These are phyloP conservation scores for Castanea crenata DNA, from an alignment of 306 rosid genomes.

Conservation along the genomic window DNA sequence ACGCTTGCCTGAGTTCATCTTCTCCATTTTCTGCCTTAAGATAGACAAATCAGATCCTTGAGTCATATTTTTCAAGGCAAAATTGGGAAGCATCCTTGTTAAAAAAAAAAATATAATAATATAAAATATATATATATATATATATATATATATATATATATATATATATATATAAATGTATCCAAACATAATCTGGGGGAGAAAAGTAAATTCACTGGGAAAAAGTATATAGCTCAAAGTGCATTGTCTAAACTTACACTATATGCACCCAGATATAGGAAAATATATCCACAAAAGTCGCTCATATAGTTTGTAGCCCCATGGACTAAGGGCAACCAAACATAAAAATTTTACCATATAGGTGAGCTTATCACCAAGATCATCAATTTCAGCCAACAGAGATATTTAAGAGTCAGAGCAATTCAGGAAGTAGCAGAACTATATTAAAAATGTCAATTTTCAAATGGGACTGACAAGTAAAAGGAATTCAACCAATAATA, in stretches of 20 bases:
- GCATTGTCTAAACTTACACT: not conserved
- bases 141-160: not conserved
- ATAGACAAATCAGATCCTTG: slow-evolving; percentile 40
- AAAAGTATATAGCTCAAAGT: not conserved
- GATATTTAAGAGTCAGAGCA: not conserved
- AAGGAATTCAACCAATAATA: not conserved
- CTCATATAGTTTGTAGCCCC: not conserved
- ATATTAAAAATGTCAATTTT: not conserved
- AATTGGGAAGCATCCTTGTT: slow-evolving; percentile 5
- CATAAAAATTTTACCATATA: not conserved
- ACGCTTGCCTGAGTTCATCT: slow-evolving; percentile 47
- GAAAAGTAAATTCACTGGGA: not conserved
- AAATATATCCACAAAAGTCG: not conserved
- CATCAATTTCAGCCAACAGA: not conserved
- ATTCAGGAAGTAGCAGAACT: not conserved
- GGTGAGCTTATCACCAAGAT: not conserved
- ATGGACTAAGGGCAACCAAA: not conserved
- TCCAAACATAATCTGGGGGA: not conserved
- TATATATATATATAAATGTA: not conserved
- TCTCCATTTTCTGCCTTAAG: slow-evolving; percentile 66
- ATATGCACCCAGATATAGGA: not conserved
- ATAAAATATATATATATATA: not conserved
- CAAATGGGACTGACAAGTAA: not conserved
- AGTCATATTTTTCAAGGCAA: slow-evolving; percentile 19
- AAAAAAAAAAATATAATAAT: not conserved